Evolutionary conservation across 495 filamentous ascomycete genomes (phyloP), one percentile per base, ranked within the genome.

Genomic region (Chaetomium tenue): DNA sequence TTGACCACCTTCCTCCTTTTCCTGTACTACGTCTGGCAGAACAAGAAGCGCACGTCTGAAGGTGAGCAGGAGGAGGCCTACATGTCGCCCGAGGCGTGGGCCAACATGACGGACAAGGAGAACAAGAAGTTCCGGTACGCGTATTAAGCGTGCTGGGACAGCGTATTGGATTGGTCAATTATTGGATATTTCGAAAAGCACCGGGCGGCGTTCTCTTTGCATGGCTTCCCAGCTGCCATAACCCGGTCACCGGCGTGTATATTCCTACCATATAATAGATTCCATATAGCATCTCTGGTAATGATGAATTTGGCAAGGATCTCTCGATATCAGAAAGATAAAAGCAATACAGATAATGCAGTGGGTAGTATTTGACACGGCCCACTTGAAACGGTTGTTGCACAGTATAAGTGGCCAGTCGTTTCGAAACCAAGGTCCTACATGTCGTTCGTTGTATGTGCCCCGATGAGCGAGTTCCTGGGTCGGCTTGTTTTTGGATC

Each of bases 101-200:
- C 70, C 15, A 55, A 66, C 58, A 68, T 74, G 71, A 76, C 74
- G 47, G 75, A 78, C 54, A 70, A 65, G 68, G 74, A 78, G 73
- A 78, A 78, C 56, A 75, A 72, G 73, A 58, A 57, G 20, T 78
- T 76, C 66, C 57, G 74, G 42, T 78, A 78, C 47, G 53, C 71
- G 0, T 78, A 78, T 53, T 78, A 50, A 37, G 20, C 46, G 47
- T 3, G 28, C 40, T 18, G 11, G 12, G 57, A 23, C 20, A 5
- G n/a, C 0, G 23, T 26, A 15, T 18, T 20, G 11, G 12, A n/a
- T n/a, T n/a, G n/a, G n/a, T n/a, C n/a, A n/a, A n/a, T 16, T 46
- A 11, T 59, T 46, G 46, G 46, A 50, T 22, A 16, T 12, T 58
- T 22, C 11, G 2, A 37, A 51, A 25, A 51, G 42, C n/a, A 50